phyloP scores from a whole-genome alignment of 768 basidiomycete genomes.

The Hericium rajendrae region DNA sequence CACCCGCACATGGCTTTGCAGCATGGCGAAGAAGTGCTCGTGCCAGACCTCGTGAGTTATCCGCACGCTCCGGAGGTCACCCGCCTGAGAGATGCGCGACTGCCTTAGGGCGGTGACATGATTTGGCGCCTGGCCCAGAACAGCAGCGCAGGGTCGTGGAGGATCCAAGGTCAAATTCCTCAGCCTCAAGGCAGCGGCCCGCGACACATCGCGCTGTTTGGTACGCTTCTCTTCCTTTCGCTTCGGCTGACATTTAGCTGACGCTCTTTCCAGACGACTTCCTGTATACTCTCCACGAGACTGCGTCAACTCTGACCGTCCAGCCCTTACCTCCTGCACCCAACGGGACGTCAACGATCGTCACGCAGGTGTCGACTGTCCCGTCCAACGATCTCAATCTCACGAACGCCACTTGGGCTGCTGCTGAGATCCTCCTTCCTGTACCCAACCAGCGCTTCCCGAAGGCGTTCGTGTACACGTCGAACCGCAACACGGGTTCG shows the following conservation, averaged over 20 bases:
- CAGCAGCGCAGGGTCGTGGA: constrained; percentile 33
- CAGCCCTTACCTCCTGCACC: constrained; percentile 44
- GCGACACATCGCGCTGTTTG: constrained; percentile 31
- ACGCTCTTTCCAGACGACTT: constrained; percentile 29
- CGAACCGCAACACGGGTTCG: constrained; percentile 52
- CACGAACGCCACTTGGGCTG: constrained; percentile 33
- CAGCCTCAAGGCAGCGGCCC: constrained; percentile 60
- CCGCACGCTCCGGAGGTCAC: neutral
- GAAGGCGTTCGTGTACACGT: constrained; percentile 49
- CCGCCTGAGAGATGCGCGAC: neutral
- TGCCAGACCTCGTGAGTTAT: constrained; percentile 51
- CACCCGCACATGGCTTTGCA: constrained; percentile 63
- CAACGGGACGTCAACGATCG: constrained; percentile 40
- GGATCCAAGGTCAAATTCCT: constrained; percentile 50
- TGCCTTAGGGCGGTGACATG: constrained; percentile 48
- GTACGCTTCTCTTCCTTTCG: constrained; percentile 20
- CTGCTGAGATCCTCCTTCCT: constrained; percentile 57
- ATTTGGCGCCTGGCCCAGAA: constrained; percentile 54
- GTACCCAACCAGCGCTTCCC: constrained; percentile 35
- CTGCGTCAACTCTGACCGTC: constrained; percentile 46
- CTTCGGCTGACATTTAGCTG: neutral
- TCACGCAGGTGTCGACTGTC: constrained; percentile 41
- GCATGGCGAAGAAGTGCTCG: constrained; percentile 44
- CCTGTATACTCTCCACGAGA: constrained; percentile 46
- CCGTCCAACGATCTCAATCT: constrained; percentile 32